Percentiles rank a stretch among this genome's conserved stretches.
phyloP scores from a whole-genome alignment of 345 rosid genomes.

The Hibiscus tridactylites region DNA sequence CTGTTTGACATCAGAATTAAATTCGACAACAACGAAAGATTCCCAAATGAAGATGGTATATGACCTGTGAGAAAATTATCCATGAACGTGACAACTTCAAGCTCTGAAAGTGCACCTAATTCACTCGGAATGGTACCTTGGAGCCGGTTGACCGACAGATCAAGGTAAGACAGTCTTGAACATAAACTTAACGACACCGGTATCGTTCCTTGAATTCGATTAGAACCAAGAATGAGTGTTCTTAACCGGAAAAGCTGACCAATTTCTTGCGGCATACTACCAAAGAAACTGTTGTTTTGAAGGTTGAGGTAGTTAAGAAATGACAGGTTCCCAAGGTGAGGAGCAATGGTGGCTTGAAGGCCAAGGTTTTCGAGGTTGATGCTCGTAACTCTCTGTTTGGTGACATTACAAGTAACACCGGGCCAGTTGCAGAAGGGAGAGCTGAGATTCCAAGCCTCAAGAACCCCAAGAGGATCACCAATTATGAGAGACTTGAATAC shows the following conservation, averaged over 20 bases:
- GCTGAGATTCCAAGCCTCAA: not conserved
- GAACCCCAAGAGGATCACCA: not conserved
- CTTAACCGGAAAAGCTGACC: not conserved
- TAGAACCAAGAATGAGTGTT: not conserved
- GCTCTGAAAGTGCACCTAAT: constrained; percentile 3
- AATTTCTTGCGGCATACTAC: not conserved
- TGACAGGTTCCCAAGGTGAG: constrained; percentile 10
- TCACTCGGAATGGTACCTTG: constrained; percentile 1
- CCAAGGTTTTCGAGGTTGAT: constrained; percentile 4
- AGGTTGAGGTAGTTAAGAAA: constrained; percentile 3
- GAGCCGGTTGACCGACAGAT: not conserved
- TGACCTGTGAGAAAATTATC: constrained; percentile 1
- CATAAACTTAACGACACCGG: constrained; percentile 1
- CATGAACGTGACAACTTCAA: not conserved
- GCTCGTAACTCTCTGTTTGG: constrained; percentile 5
- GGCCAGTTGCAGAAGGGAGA: constrained; percentile 5
- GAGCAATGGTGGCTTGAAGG: constrained; percentile 5
- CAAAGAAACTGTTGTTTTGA: constrained; percentile 8
- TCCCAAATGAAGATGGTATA: constrained; percentile 10
- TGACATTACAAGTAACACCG: constrained; percentile 3
- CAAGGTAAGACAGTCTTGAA: not conserved
- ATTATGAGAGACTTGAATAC: constrained; percentile 5
- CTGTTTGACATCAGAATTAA: not conserved
- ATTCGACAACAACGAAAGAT: constrained; percentile 1
- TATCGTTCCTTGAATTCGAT: not conserved